Evolutionary conservation across 306 rosid species (phyloP).

Genomic region (Castanea crenata): DNA sequence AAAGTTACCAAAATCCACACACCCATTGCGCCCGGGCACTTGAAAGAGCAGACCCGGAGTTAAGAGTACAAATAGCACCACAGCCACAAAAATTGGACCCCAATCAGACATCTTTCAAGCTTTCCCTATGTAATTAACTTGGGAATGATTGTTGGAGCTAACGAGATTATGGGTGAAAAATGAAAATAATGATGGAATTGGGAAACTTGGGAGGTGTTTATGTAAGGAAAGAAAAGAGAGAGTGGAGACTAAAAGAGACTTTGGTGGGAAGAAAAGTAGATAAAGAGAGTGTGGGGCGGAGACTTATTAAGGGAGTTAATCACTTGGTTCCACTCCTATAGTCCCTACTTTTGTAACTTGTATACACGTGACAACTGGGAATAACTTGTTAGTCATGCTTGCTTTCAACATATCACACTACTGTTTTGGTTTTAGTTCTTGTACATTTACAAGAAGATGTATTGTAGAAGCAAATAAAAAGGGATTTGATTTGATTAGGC

Average conservation of each 20-base stretch:
- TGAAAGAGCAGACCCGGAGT: slow-evolving; percentile 81
- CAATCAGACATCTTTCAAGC: slow-evolving; percentile 55
- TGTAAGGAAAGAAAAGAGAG: background rate
- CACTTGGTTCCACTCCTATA: slow-evolving; percentile 28
- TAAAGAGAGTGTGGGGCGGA: slow-evolving; percentile 22
- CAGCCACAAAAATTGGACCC: slow-evolving; percentile 80
- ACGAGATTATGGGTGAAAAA: background rate
- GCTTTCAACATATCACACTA: background rate
- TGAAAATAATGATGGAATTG: background rate
- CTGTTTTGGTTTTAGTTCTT: background rate
- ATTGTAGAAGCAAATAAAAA: background rate
- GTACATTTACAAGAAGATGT: background rate
- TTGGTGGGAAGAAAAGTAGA: slow-evolving; percentile 32
- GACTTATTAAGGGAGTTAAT: slow-evolving; percentile 24
- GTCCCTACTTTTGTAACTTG: background rate
- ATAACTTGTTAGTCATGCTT: background rate
- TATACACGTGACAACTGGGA: background rate
- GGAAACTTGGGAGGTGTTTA: background rate
- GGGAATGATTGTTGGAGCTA: background rate
- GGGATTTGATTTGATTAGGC: background rate
- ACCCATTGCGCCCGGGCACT: slow-evolving; percentile 67
- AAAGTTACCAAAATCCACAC: slow-evolving; percentile 76
- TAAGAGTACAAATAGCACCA: slow-evolving; percentile 64
- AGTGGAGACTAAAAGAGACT: slow-evolving; percentile 8
- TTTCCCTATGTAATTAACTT: background rate